These are phyloP conservation scores for Pluteus cervinus DNA, from an alignment of 768 basidiomycete species.

Conservation along the genomic window DNA sequence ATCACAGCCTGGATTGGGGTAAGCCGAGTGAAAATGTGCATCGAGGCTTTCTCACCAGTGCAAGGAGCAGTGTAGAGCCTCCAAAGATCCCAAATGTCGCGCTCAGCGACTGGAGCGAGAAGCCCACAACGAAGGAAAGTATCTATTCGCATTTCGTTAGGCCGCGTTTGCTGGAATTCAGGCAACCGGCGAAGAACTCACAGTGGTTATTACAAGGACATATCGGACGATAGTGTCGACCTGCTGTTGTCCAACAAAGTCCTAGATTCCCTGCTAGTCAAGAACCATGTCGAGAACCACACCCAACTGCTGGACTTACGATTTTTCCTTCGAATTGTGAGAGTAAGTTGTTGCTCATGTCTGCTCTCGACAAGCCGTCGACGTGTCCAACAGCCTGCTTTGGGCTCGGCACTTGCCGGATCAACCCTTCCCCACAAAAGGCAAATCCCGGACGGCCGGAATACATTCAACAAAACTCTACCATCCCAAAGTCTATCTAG, in stretches of 20 bases:
- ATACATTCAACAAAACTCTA: no score
- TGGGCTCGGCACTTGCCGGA: slow-evolving; percentile 3
- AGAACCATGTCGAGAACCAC: not conserved
- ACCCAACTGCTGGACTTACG: slow-evolving; percentile 5
- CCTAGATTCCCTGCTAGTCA: slow-evolving; percentile 27
- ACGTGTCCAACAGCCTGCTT: slow-evolving; percentile 1
- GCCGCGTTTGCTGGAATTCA: not conserved
- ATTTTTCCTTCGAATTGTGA: slow-evolving; percentile 12
- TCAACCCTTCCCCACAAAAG: not conserved
- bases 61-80: slow-evolving; percentile 28
- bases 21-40: not conserved
- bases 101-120: slow-evolving; percentile 47
- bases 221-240: slow-evolving; percentile 42
- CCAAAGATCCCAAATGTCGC: slow-evolving; percentile 49
- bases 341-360: slow-evolving; percentile 7
- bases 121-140: slow-evolving; percentile 51
- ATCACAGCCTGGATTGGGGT: slow-evolving; percentile 40
- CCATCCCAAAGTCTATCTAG: no score
- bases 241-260: slow-evolving; percentile 54
- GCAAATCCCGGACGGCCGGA: no score
- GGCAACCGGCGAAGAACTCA: slow-evolving; percentile 29
- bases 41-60: slow-evolving; percentile 29
- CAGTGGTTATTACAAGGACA: slow-evolving; percentile 40
- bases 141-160: slow-evolving; percentile 24
- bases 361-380: slow-evolving; percentile 2